phyloP scores from a whole-genome alignment of 148 eudicot genomes.

The Chenopodium quinoa region DNA sequence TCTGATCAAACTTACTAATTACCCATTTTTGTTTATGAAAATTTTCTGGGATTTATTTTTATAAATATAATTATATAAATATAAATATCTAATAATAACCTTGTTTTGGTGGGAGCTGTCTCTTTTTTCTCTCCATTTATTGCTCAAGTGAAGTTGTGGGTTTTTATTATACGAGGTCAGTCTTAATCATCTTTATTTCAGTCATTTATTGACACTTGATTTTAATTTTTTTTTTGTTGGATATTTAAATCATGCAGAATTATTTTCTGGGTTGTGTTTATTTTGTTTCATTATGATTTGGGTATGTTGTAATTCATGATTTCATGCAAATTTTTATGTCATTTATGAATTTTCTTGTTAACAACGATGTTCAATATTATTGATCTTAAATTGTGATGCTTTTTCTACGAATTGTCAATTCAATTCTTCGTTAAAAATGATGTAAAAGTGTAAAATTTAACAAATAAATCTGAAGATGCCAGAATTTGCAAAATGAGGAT shows the following conservation, averaged over 20 bases:
- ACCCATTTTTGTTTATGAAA: neutral
- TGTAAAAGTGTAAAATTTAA: neutral
- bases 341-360: neutral
- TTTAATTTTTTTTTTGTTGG: neutral
- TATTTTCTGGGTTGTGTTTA: neutral
- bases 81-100: neutral
- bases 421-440: neutral
- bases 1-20: neutral
- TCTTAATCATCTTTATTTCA: slow-evolving; percentile 2
- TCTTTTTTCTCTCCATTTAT: neutral
- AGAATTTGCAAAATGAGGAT: neutral
- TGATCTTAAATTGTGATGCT: slow-evolving; percentile 2
- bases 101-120: neutral
- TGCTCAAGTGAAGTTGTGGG: slow-evolving; percentile 15
- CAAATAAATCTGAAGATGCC: slow-evolving; percentile 1
- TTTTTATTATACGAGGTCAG: slow-evolving; percentile 15
- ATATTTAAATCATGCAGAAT: slow-evolving; percentile 9
- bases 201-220: slow-evolving; percentile 1
- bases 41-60: neutral
- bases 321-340: slow-evolving; percentile 11
- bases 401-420: neutral
- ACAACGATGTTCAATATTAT: neutral
- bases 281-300: too few relatives aligned
- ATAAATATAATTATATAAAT: neutral
- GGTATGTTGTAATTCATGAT: neutral